Base-by-base conservation (phyloP, 495 filamentous ascomycete genomes). In the Podospora fimiseda region DNA sequence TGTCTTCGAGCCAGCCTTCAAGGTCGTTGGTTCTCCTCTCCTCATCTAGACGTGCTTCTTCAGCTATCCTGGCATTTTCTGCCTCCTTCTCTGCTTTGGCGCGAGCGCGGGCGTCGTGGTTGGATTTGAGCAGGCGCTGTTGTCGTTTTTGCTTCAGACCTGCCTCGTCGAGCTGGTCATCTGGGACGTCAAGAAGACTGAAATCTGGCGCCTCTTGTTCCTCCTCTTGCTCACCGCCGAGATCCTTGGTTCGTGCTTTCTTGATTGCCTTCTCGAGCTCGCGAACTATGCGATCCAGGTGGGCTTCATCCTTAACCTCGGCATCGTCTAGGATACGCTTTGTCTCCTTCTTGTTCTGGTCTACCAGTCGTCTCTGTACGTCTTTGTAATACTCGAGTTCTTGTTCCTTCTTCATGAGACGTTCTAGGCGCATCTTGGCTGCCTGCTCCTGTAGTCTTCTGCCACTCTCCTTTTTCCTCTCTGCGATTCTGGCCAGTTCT, bases 81-180 rank as follows among this genome's bases (percentile, higher is more conserved):
- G 82, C 84, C 57, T 94, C 92, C 67, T 97, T 98, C 69, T 98
- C 93, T 0, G 86, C 89, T 63, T 95, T 96, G 6, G 91, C 92
- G 11, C 93, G 86, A 20, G 84, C 86, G 27, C 93, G 79, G 2
- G 93, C 93, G 51, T 97, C 94, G 55, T 95, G 83, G 60, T 94
- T 95, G 22, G 88, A 89, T 66, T 96, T 97, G 72, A 95, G 80
- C 1, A 98, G 78, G 14, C 88, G 81, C 66, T 97, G 93, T 57
- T 92, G 88, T 20, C 89, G 81, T 64, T 98, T 98, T 61, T 88
- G 80, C 64, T 95, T 95, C 27, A 96, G 51, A 7, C 83, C 81
- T 15, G 90, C 90, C 66, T 97, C 94, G 60, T 96, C 90, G 1
- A 98, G 79, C 52, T 95, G 81, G 40, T 95, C 93, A 58, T 98